Conservation (phyloP, 148 eudicot species). For the Camellia lanceoleosa region DNA sequence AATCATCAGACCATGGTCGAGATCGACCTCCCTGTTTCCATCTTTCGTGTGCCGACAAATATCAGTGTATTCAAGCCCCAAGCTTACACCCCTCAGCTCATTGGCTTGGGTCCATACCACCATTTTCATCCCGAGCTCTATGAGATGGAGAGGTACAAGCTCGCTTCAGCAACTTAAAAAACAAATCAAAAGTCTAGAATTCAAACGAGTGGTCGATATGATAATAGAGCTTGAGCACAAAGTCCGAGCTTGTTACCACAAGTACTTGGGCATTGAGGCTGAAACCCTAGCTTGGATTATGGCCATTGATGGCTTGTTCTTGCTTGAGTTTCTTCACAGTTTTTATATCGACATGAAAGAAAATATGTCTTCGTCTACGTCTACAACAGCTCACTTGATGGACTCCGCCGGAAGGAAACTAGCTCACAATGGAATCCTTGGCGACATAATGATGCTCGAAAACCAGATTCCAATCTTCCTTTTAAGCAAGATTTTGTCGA, state of each 20-base stretch:
- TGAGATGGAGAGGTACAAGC: conserved; percentile 35
- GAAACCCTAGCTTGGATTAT: conserved; percentile 53
- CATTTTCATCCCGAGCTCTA: conserved; percentile 34
- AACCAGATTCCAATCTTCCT: conserved; percentile 57
- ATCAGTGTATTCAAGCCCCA: conserved; percentile 23
- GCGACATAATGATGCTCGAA: conserved; percentile 61
- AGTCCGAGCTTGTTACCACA: conserved; percentile 55
- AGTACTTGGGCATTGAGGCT: conserved; percentile 32
- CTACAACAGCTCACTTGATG: conserved; percentile 20
- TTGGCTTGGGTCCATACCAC: conserved; percentile 54
- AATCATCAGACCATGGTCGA: conserved; percentile 14
- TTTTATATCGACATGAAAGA: neutral
- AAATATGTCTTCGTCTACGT: neutral
- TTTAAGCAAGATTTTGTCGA: conserved; percentile 25
- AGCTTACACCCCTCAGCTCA: conserved; percentile 31
- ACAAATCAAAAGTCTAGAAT: conserved; percentile 18
- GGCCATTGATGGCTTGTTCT: conserved; percentile 58
- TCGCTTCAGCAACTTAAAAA: conserved; percentile 31
- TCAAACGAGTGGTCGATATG: conserved; percentile 23
- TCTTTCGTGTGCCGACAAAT: conserved; percentile 24
- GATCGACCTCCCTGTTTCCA: conserved; percentile 18
- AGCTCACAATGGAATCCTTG: conserved; percentile 31
- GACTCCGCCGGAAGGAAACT: conserved; percentile 21
- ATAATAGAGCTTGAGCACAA: conserved; percentile 18
- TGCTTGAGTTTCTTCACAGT: conserved; percentile 39